Evolutionary conservation across 257 asterid species (phyloP).

Genomic region (Salvia hispanica): DNA sequence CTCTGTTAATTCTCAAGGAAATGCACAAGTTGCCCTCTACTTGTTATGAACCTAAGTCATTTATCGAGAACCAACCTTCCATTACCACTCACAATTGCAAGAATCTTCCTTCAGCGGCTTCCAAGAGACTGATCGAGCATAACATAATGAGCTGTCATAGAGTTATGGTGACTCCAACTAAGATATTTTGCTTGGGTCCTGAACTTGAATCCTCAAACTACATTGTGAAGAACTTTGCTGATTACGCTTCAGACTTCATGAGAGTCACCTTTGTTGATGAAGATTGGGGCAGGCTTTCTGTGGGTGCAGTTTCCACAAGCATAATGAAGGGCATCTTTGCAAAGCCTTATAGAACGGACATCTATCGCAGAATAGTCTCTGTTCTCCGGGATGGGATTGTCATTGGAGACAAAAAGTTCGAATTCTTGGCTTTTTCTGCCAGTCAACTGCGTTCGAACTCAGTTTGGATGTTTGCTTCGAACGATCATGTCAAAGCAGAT

Average conservation of each 20-base stretch:
- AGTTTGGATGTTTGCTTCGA: conserved; percentile 98
- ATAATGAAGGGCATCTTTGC: conserved; percentile 63
- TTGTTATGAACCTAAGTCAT: conserved; percentile 68
- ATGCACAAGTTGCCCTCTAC: conserved; percentile 68
- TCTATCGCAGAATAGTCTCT: conserved; percentile 61
- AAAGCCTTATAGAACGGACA: conserved; percentile 61
- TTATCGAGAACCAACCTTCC: conserved; percentile 44
- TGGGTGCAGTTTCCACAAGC: conserved; percentile 50
- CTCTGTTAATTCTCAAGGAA: conserved; percentile 57
- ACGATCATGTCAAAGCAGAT: conserved; percentile 60
- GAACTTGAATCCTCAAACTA: conserved; percentile 90
- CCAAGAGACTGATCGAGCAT: conserved; percentile 44
- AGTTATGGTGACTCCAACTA: conserved; percentile 76
- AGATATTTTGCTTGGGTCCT: conserved; percentile 86
- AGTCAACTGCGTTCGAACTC: conserved; percentile 89
- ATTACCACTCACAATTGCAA: conserved; percentile 32
- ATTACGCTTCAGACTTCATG: conserved; percentile 70
- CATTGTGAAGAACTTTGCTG: conserved; percentile 74
- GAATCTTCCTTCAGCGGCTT: conserved; percentile 36
- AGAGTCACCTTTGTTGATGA: conserved; percentile 95
- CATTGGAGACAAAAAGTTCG: conserved; percentile 71
- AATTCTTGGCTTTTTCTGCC: conserved; percentile 88
- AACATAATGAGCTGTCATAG: conserved; percentile 83
- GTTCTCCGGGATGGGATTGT: conserved; percentile 73
- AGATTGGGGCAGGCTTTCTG: conserved; percentile 81